Evolutionary conservation across 163 green algal genomes (phyloP).

Genomic region (Volvox carteri): DNA sequence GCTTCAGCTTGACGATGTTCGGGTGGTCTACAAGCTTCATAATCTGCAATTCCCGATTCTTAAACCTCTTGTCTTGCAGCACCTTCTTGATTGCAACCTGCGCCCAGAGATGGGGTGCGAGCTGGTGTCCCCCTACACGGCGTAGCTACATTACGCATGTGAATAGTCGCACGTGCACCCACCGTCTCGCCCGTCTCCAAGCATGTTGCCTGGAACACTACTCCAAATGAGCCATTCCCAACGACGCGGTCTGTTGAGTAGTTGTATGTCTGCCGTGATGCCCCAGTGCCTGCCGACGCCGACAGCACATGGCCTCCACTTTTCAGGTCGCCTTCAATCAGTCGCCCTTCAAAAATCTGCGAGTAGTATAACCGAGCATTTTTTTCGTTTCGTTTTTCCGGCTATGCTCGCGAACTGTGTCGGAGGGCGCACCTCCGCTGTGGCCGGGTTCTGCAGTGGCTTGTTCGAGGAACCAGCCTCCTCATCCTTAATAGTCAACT

Average conservation of each 20-base stretch:
- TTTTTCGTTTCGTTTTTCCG: not conserved
- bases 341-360: constrained; percentile 81
- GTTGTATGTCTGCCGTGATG: constrained; percentile 71
- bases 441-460: constrained; percentile 63
- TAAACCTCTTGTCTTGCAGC: constrained; percentile 99
- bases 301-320: constrained; percentile 69
- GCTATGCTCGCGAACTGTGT: not conserved
- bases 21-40: constrained; percentile 97
- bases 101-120: not conserved
- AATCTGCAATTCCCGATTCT: constrained; percentile 99
- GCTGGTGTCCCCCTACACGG: not conserved
- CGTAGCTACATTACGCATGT: constrained; percentile 28
- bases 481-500: constrained; percentile 81
- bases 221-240: constrained; percentile 98
- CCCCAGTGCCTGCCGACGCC: constrained; percentile 66
- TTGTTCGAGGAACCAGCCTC: constrained; percentile 59
- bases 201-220: constrained; percentile 98
- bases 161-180: not conserved
- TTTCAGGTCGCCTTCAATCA: constrained; percentile 85
- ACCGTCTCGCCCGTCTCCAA: constrained; percentile 95
- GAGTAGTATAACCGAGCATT: not conserved
- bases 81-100: constrained; percentile 99
- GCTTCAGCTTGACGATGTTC: constrained; percentile 97
- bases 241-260: constrained; percentile 96
- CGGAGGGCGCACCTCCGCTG: constrained; percentile 62